Base-by-base conservation (phyloP, 306 rosid genomes). In the Amphicarpaea edgeworthii region DNA sequence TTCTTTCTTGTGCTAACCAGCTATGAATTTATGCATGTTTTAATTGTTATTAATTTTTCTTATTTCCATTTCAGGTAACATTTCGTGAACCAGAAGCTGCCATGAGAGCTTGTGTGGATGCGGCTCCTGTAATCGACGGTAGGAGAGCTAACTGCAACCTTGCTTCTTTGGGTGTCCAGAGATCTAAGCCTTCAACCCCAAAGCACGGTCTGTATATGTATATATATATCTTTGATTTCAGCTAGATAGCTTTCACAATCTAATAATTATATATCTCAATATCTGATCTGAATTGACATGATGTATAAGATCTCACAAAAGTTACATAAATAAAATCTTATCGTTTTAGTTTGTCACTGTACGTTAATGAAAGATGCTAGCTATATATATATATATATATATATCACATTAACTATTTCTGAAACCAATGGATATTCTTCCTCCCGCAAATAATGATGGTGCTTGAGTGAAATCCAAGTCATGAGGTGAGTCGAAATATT, bases 121-220 rank as follows among this genome's bases (percentile, higher is more conserved):
- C 99, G 68, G 88, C 99, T 61, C 99, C 99, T 0, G 96, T 95
- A 37, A 95, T 95, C 50, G 99, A 95, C 53, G 97, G 99, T 0
- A 88, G 99, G 64, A 86, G 97, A 78, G 99, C 99, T 21, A 95
- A 95, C 40, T 95, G 99, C 88, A 95, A 95, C 78, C 99, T 95
- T 50, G 99, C 99, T 84, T 95, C 99, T 81, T 78, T 92, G 83
- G 99, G 99, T 50, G 97, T 93, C 66, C 99, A 95, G 87, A 88
- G 99, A 89, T 92, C 99, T 85, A 95, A 95, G 87, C 99, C 99
- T 81, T 95, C 99, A 8, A 95, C 99, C 7, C 99, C 99, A 30
- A 94, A 95, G 70, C 95, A 89, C 77, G 98, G 97, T 85, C 9
- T 19, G 61, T 54, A 53, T 7, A 50, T 24, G 3, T 24, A 24